Evolutionary conservation across 805 yeast genomes (phyloP), one percentile per base, ranked within the genome.

Genomic region (Yarrowia bubula): DNA sequence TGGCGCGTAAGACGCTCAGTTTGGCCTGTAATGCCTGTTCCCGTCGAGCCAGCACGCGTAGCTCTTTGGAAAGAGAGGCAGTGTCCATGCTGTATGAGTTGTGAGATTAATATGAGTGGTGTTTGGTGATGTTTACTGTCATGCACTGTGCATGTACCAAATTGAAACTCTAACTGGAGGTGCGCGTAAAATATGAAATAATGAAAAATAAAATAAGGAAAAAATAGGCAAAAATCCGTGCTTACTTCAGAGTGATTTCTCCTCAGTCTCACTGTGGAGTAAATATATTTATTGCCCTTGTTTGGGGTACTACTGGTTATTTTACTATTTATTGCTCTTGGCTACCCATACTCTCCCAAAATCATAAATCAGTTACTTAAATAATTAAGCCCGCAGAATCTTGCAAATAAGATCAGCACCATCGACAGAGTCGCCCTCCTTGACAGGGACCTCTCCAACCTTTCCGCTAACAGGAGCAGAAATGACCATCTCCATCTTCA

Each of bases 401-500:
- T 81, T 81, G 70, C 87, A 86, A 69, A 96, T 81, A 77, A 95
- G 81, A 76, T 95, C 99, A 69, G 89, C 87, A 64, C 98, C 96
- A 73, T 92, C 99, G 57, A 95, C 98, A 62, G 93, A 87, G 73
- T 95, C 99, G 71, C 97, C 96, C 75, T 90, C 96, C 77, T 87
- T 87, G 69, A 91, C 88, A 57, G 82, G 76, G 18, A 95, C 83
- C 22, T 88, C 90, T 55, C 88, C 86, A 68, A 95, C 85, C 74
- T 83, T 85, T 76, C 99, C 99, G 66, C 87, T 83, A 67, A 86
- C 88, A 65, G 96, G 96, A 22, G 99, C 93, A 75, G 91, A 85
- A 72, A 93, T 92, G 62, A 95, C 96, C 98, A 95, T 95, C 81
- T 95, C 99, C 99, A 93, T 93, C 85, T 93, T 93, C 99, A 93